These are phyloP conservation scores for Malus asiatica DNA, from an alignment of 306 rosid species.

Conservation along the genomic window DNA sequence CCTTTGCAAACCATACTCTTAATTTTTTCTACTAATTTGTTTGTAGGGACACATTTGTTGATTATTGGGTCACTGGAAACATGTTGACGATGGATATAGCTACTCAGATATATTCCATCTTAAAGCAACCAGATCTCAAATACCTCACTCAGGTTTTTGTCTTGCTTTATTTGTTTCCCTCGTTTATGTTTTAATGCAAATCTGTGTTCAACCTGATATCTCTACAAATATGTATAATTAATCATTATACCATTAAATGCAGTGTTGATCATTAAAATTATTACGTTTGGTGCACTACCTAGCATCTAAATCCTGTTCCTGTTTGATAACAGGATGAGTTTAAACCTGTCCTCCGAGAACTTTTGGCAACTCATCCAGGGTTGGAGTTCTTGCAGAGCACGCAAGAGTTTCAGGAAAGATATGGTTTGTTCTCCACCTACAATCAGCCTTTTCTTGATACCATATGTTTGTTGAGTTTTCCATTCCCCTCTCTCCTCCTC, in stretches of 20 bases:
- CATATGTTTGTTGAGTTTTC: neutral
- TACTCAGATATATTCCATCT: slow-evolving; percentile 71
- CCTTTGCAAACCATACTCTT: neutral
- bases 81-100: slow-evolving; percentile 79
- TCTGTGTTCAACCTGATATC: slow-evolving; percentile 8
- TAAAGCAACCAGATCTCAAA: slow-evolving; percentile 80
- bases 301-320: slow-evolving; percentile 1
- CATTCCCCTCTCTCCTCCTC: neutral
- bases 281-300: neutral
- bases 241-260: slow-evolving; percentile 1
- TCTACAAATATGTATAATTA: neutral
- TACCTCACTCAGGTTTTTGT: slow-evolving; percentile 72
- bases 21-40: slow-evolving; percentile 13
- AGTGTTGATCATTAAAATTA: neutral
- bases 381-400: slow-evolving; percentile 95
- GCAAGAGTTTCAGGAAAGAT: slow-evolving; percentile 99
- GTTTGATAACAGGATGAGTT: slow-evolving; percentile 69
- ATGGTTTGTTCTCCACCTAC: slow-evolving; percentile 62
- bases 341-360: slow-evolving; percentile 90
- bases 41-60: slow-evolving; percentile 67
- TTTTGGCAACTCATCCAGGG: slow-evolving; percentile 96
- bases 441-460: neutral
- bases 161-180: slow-evolving; percentile 7
- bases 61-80: slow-evolving; percentile 86
- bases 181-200: neutral